phyloP scores from a whole-genome alignment of 2,329 filamentous ascomycete genomes.

The Arthrobotrys sinensis region DNA sequence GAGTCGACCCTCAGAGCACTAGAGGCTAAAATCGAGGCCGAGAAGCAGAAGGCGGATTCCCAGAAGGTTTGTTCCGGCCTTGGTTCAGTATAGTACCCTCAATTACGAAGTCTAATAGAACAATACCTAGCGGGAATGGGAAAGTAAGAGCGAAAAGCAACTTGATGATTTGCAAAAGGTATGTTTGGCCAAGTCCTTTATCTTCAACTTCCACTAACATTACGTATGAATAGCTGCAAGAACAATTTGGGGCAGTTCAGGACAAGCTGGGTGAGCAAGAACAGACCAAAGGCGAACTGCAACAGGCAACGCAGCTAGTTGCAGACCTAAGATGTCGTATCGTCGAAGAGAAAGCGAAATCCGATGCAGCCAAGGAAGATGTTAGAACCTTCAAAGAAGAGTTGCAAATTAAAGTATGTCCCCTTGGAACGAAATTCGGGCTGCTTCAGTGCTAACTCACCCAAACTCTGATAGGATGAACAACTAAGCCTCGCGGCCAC shows the following conservation, averaged over 20 bases:
- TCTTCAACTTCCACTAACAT: neutral
- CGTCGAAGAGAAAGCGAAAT: slow-evolving; percentile 7
- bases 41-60: slow-evolving; percentile 25
- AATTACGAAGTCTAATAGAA: neutral
- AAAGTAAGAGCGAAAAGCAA: neutral
- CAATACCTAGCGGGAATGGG: slow-evolving; percentile 9
- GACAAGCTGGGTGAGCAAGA: neutral
- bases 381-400: neutral
- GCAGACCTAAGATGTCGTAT: slow-evolving; percentile 2
- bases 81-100: neutral
- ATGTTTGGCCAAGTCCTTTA: neutral
- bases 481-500: slow-evolving; percentile 32
- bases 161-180: slow-evolving; percentile 13
- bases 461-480: slow-evolving; percentile 21
- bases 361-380: neutral
- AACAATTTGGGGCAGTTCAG: neutral
- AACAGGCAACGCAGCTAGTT: neutral
- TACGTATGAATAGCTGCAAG: slow-evolving; percentile 18
- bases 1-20: slow-evolving; percentile 19
- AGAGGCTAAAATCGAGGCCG: slow-evolving; percentile 30
- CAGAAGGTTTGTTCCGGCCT: slow-evolving; percentile 25
- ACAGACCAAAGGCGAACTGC: neutral
- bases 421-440: neutral
- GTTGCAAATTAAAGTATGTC: slow-evolving; percentile 26
- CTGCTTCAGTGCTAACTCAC: neutral